Evolutionary conservation across 495 filamentous ascomycete species (phyloP).

Genomic region (Lophiotrema nucula): DNA sequence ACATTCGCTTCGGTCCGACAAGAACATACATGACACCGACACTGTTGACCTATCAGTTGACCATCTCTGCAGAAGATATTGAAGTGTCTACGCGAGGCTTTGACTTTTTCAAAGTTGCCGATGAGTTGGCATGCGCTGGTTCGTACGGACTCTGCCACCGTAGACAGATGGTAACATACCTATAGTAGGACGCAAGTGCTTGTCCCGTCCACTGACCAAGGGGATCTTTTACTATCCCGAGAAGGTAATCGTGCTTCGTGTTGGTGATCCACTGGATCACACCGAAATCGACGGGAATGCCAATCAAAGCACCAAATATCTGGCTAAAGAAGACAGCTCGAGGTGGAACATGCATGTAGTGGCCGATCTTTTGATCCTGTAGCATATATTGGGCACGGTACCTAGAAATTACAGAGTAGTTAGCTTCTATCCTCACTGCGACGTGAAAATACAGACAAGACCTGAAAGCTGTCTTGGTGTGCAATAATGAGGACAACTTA

Average conservation of each 20-base stretch:
- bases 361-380: slow-evolving; percentile 54
- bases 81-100: too few species aligned
- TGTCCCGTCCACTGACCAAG: slow-evolving; percentile 60
- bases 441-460: too few species aligned
- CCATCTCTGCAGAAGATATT: too few species aligned
- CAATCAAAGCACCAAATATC: slow-evolving; percentile 53
- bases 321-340: slow-evolving; percentile 50
- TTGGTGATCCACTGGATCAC: slow-evolving; percentile 49
- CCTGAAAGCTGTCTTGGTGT: too few species aligned
- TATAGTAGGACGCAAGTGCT: slow-evolving; percentile 46
- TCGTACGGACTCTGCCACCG: too few species aligned
- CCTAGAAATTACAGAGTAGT: too few species aligned
- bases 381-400: slow-evolving; percentile 54
- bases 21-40: slow-evolving; percentile 57
- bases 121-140: too few species aligned
- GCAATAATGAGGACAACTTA: too few species aligned
- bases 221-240: slow-evolving; percentile 51
- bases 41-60: too few species aligned
- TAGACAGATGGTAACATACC: too few species aligned
- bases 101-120: too few species aligned
- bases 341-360: slow-evolving; percentile 57
- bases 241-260: slow-evolving; percentile 54
- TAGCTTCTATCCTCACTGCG: too few species aligned
- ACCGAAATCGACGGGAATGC: slow-evolving; percentile 49
- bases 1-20: slow-evolving; percentile 54